A percentile compares a stretch with the other conserved stretches of the same genome.
These are phyloP conservation scores for Emericellopsis cladophorae DNA, from an alignment of 2,329 filamentous ascomycete genomes.

Conservation along the genomic window DNA sequence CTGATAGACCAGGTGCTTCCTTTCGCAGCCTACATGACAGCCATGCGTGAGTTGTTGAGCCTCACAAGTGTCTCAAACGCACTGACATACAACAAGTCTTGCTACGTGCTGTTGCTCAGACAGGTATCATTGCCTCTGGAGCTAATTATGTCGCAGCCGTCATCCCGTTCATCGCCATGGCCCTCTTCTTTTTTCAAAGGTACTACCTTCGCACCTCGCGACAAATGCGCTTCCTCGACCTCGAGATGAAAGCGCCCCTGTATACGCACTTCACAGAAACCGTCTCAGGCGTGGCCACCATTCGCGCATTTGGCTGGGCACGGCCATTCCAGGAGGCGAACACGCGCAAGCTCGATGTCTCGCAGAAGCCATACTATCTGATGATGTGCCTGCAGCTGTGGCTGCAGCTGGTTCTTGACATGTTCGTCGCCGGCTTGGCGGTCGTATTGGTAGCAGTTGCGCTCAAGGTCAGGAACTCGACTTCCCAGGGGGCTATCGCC, in stretches of 20 bases:
- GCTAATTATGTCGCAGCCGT: constrained; percentile 31
- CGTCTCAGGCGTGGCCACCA: constrained; percentile 36
- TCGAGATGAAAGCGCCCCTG: constrained; percentile 47
- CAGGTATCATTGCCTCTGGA: constrained; percentile 25
- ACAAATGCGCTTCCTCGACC: constrained; percentile 46
- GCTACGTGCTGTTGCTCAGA: constrained; percentile 8
- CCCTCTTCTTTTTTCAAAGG: constrained; percentile 38
- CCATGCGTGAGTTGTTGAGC: background rate
- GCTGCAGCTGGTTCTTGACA: constrained; percentile 35
- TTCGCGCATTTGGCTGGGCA: constrained; percentile 43
- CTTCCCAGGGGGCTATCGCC: constrained; percentile 13
- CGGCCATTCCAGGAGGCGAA: constrained; percentile 26
- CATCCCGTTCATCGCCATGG: constrained; percentile 32
- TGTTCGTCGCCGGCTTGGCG: constrained; percentile 33
- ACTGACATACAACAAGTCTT: constrained; percentile 13
- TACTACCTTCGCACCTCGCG: constrained; percentile 48
- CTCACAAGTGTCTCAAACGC: constrained; percentile 4
- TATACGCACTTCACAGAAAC: constrained; percentile 44
- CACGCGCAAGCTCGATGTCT: constrained; percentile 32
- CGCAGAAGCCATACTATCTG: constrained; percentile 42
- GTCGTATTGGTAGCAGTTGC: constrained; percentile 30
- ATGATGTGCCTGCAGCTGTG: constrained; percentile 44
- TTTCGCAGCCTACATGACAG: constrained; percentile 13
- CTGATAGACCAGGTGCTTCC: constrained; percentile 26
- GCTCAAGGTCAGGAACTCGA: constrained; percentile 22